A percentile compares a stretch with the other conserved stretches of the same genome.
phyloP scores from a whole-genome alignment of 2,329 filamentous ascomycete species.

The Botryotinia convoluta region DNA sequence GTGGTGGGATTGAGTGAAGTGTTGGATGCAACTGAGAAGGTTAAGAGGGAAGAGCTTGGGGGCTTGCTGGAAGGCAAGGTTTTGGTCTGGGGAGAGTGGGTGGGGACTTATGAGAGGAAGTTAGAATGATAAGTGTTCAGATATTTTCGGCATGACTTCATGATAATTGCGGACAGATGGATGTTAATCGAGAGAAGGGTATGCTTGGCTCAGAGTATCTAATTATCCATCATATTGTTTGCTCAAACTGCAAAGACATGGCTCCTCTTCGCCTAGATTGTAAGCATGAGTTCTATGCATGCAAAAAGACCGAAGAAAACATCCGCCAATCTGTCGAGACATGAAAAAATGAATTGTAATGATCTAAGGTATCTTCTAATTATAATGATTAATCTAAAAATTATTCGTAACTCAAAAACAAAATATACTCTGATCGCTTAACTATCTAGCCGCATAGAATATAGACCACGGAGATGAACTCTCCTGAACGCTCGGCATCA shows the following conservation, averaged over 20 bases:
- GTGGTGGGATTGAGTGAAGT: too few relatives aligned
- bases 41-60: too few relatives aligned
- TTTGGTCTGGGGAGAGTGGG: too few relatives aligned
- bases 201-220: too few relatives aligned
- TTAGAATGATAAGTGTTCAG: too few relatives aligned
- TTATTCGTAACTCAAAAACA: neutral
- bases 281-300: neutral
- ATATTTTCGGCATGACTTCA: too few relatives aligned
- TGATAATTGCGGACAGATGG: too few relatives aligned
- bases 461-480: conserved; percentile 14
- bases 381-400: neutral
- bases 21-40: too few relatives aligned
- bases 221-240: neutral
- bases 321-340: neutral
- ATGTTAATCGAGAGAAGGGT: too few relatives aligned
- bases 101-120: too few relatives aligned
- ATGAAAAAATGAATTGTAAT: neutral
- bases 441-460: neutral
- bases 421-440: neutral
- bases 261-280: neutral
- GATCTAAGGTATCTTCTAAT: neutral
- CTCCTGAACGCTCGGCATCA: conserved; percentile 8
- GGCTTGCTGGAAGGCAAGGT: too few relatives aligned
- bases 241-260: neutral
- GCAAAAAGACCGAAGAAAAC: neutral